A percentile compares a stretch with the other conserved stretches of the same genome.
These are phyloP conservation scores for Arctium lappa DNA, from an alignment of 129 eudicot species.

Conservation along the genomic window DNA sequence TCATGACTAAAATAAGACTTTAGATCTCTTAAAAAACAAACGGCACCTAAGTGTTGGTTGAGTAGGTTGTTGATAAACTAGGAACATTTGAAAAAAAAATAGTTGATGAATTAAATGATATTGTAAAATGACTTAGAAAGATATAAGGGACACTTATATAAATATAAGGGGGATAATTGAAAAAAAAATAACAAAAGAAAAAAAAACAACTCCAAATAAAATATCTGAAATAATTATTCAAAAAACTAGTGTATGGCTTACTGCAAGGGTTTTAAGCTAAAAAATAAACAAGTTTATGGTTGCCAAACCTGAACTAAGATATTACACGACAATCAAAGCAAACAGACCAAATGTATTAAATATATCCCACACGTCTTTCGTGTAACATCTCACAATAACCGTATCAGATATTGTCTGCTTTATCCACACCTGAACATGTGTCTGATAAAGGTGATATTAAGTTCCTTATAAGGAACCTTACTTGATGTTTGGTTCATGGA, in stretches of 20 bases:
- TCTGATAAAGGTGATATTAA: no score
- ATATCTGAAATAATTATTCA: no score
- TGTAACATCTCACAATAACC: no score
- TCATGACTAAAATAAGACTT: no score
- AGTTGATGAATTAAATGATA: not conserved
- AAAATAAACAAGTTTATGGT: not conserved
- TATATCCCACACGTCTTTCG: no score
- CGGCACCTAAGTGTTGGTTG: not conserved
- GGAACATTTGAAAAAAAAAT: not conserved
- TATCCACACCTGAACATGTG: no score
- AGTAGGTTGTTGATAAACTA: not conserved
- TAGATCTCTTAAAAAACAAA: no score
- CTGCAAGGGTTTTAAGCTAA: not conserved
- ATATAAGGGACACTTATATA: not conserved
- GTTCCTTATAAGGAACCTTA: no score
- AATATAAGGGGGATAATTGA: no score
- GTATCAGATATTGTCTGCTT: no score
- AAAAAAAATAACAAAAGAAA: no score
- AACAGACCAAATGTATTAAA: not conserved
- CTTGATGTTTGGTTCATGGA: no score
- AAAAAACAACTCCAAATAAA: not conserved
- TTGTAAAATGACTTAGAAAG: not conserved
- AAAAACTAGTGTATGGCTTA: not conserved
- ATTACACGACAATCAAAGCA: not conserved
- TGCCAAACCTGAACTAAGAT: not conserved